Evolutionary conservation across 2,329 filamentous ascomycete species (phyloP).

Genomic region (Huntiella decipiens): DNA sequence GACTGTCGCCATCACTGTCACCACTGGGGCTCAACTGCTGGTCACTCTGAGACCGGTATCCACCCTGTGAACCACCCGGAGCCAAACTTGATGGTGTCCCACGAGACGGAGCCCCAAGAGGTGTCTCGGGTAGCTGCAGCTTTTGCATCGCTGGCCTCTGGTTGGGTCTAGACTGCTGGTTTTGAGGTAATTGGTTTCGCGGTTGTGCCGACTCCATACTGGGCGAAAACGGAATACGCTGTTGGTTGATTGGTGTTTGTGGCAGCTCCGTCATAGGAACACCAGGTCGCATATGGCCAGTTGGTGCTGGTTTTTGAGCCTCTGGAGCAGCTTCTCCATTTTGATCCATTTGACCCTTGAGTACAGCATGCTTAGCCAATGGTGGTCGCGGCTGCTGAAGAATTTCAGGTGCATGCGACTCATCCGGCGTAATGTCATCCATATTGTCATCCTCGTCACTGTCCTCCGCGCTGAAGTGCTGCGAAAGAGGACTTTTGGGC

Average conservation of each 20-base stretch:
- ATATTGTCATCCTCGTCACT: not conserved
- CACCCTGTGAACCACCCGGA: not conserved
- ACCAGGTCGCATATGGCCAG: not conserved
- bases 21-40: not conserved
- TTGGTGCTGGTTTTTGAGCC: not conserved
- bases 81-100: not conserved
- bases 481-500: conserved; percentile 3
- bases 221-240: conserved; percentile 6
- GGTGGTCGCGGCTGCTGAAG: not conserved
- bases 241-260: conserved; percentile 7
- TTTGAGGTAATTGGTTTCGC: not conserved
- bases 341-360: not conserved
- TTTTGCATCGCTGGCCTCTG: not conserved
- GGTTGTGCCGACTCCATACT: not conserved
- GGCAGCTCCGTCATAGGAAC: not conserved
- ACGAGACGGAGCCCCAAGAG: not conserved
- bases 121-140: not conserved
- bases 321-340: not conserved
- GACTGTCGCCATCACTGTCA: not conserved
- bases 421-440: not conserved
- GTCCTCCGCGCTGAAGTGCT: conserved; percentile 1
- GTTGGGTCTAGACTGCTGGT: not conserved
- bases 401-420: not conserved
- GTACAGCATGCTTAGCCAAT: not conserved
- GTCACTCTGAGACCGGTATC: not conserved